These are phyloP conservation scores for Rhinocladiella mackenziei DNA, from an alignment of 2,329 filamentous ascomycete species.

Conservation along the genomic window DNA sequence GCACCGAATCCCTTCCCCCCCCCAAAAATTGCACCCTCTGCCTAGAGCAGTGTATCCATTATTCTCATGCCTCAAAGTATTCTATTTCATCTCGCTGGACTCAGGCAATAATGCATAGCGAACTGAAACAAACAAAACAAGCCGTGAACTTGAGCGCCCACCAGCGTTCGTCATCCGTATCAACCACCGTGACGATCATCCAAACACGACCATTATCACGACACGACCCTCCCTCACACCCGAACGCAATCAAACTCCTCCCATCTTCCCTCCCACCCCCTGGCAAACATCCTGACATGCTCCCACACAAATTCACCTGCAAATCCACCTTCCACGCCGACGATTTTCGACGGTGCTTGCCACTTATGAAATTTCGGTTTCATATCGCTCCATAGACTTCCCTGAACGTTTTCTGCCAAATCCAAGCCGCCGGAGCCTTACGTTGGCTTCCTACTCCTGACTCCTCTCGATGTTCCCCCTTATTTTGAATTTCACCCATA, in stretches of 20 bases:
- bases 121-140: background rate
- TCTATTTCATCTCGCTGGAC: background rate
- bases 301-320: too few relatives aligned
- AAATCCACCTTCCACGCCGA: constrained; percentile 7
- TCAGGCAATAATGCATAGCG: background rate
- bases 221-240: constrained; percentile 14
- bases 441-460: constrained; percentile 10
- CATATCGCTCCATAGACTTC: constrained; percentile 10
- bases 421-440: constrained; percentile 20
- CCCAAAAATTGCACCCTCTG: too few relatives aligned
- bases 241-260: constrained; percentile 23
- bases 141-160: too few relatives aligned
- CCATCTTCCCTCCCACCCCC: constrained; percentile 12
- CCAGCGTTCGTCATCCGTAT: too few relatives aligned
- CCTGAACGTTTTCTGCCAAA: constrained; percentile 8
- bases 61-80: background rate
- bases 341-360: background rate
- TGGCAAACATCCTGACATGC: too few relatives aligned
- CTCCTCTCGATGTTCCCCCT: background rate
- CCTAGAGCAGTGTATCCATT: too few relatives aligned
- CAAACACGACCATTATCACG: too few relatives aligned
- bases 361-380: constrained; percentile 23
- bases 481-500: background rate
- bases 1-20: too few relatives aligned
- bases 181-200: too few relatives aligned